Conservation (phyloP, 2,329 filamentous ascomycete genomes). For the Pseudocercospora musae region DNA sequence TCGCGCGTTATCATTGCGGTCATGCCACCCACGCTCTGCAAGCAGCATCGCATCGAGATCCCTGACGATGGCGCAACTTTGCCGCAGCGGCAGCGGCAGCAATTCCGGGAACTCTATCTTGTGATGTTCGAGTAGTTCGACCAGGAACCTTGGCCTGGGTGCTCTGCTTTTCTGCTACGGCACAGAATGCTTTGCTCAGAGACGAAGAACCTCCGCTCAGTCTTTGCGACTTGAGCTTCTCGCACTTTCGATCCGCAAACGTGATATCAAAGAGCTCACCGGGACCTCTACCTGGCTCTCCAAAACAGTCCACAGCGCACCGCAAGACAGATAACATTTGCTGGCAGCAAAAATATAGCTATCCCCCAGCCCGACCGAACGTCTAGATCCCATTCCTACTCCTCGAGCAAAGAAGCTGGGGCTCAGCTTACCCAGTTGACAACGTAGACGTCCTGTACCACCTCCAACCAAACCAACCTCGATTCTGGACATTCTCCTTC, state of each 20-base stretch:
- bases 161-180: background rate
- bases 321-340: background rate
- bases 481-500: slow-evolving; percentile 24
- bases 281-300: background rate
- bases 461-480: slow-evolving; percentile 13
- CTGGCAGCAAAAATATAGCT: slow-evolving; percentile 16
- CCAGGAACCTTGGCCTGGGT: background rate
- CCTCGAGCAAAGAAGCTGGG: slow-evolving; percentile 24
- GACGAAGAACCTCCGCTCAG: background rate
- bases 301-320: background rate
- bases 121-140: background rate
- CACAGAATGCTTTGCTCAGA: background rate
- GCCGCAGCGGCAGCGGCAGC: background rate
- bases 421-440: slow-evolving; percentile 24
- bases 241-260: background rate
- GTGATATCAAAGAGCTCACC: background rate
- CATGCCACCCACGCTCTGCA: background rate
- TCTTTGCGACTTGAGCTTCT: background rate
- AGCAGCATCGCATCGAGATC: background rate
- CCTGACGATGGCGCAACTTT: background rate
- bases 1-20: background rate
- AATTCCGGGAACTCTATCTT: background rate
- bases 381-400: slow-evolving; percentile 24
- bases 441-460: slow-evolving; percentile 11
- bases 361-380: slow-evolving; percentile 19